These are phyloP conservation scores for Leccinum broughii DNA, from an alignment of 768 basidiomycete species.

Conservation along the genomic window DNA sequence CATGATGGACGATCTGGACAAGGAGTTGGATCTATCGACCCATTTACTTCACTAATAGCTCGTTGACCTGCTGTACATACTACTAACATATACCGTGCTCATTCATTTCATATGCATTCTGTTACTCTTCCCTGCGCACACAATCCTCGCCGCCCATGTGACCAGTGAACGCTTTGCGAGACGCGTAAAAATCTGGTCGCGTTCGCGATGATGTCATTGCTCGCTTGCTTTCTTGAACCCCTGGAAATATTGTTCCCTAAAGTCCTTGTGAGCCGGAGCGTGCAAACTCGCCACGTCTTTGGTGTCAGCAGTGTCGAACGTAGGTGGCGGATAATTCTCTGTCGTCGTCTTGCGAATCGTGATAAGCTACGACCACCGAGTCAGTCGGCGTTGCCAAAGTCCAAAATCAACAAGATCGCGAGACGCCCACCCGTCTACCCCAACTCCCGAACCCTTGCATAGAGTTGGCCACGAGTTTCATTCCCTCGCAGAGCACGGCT, in stretches of 20 bases:
- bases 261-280: constrained; percentile 85
- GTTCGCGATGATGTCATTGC: constrained; percentile 1
- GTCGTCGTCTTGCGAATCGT: constrained; percentile 77
- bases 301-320: constrained; percentile 42
- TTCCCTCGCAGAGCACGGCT: constrained; percentile 76
- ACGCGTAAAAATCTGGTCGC: too few species aligned
- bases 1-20: background rate
- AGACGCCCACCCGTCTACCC: constrained; percentile 77
- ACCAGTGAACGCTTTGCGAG: too few species aligned
- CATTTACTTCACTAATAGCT: background rate
- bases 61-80: background rate
- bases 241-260: constrained; percentile 85
- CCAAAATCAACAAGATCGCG: background rate
- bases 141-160: background rate
- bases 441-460: constrained; percentile 93
- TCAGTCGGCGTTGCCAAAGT: background rate
- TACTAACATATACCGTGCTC: constrained; percentile 1
- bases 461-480: constrained; percentile 87
- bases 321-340: constrained; percentile 49
- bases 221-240: constrained; percentile 59
- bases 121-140: background rate
- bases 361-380: constrained; percentile 64
- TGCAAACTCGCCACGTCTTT: constrained; percentile 32
- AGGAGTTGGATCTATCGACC: background rate
- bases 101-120: background rate